These are phyloP conservation scores for Penicillium sumatraense DNA, from an alignment of 2,329 filamentous ascomycete genomes.

Conservation along the genomic window DNA sequence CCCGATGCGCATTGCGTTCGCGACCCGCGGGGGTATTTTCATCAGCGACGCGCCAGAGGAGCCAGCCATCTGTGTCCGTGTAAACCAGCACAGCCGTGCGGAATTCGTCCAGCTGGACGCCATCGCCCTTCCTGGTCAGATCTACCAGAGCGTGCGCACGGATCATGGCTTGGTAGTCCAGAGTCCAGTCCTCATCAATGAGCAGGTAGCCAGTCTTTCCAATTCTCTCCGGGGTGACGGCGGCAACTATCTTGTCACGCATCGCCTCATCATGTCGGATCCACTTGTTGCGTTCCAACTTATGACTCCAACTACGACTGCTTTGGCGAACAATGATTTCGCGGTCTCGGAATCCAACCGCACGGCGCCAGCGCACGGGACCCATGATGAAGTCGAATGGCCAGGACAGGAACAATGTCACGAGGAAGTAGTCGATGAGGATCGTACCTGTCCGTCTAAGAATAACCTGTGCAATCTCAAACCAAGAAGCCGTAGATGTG, in stretches of 20 bases:
- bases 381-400: conserved; percentile 71
- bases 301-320: conserved; percentile 68
- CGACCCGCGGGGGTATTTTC: conserved; percentile 53
- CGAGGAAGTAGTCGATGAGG: conserved; percentile 72
- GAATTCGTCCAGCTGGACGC: conserved; percentile 66
- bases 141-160: conserved; percentile 72
- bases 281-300: conserved; percentile 55
- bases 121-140: conserved; percentile 31
- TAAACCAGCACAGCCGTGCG: conserved; percentile 72
- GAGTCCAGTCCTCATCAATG: conserved; percentile 82
- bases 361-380: conserved; percentile 74
- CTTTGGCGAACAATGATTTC: conserved; percentile 84
- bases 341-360: conserved; percentile 73
- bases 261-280: conserved; percentile 58
- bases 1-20: conserved; percentile 44
- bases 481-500: conserved; percentile 60
- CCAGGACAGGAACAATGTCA: conserved; percentile 73
- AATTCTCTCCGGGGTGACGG: conserved; percentile 69
- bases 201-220: conserved; percentile 86
- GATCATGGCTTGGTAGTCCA: conserved; percentile 84
- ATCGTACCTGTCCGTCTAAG: conserved; percentile 67
- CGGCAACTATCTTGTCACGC: conserved; percentile 65
- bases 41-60: conserved; percentile 65
- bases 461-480: conserved; percentile 62
- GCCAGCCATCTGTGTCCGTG: conserved; percentile 71